Base-by-base conservation (phyloP, 345 rosid species). In the Iberis pinnata region DNA sequence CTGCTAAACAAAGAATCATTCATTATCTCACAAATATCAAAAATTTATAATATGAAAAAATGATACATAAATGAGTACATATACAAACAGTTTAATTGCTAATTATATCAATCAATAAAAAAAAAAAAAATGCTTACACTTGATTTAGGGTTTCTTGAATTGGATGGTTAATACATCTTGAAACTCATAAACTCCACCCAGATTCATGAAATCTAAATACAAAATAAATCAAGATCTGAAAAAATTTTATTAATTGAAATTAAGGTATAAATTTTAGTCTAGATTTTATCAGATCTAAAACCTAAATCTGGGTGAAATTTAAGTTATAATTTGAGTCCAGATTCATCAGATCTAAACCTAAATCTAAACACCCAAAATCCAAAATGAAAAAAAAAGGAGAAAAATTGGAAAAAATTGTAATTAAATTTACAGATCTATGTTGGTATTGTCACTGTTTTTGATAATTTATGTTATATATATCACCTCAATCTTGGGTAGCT, bases 291-390 rank as follows among this genome's bases (percentile, higher is more conserved):
- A 22, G 25, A 22, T 22, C 25, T 22, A 22, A n/a, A 22, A 2
- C 25, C 25, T 22, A 22, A 22, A 3, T 22, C 6, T 22, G 25
- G 6, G 4, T 22, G 4, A 22, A 22, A n/a, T 17, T 40, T 19
- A 54, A 14, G 41, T 24, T 43, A 19, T 6, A 16, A 3, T 37
- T 1, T 45, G 26, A 58, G 41, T 44, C 60, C 61, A 70, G 56
- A 46, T 51, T 61, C 49, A 64, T 36, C 75, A 73, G 80, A 80
- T 80, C 82, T 66, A 71, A 67, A 26, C 69, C 73, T 64, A 62
- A 66, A 29, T 37, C n/a, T n/a, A n/a, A 66, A 24, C 25, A 60
- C n/a, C 45, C 45, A 73, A 33, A 42, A 57, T 65, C 58, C 20
- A 41, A 31, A 32, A 51, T 18, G 52, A 36, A 54, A 15, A 67